A percentile compares a stretch with the other conserved stretches of the same genome.
Evolutionary conservation across 306 rosid genomes (phyloP).

Genomic region (Vigna trinervia): DNA sequence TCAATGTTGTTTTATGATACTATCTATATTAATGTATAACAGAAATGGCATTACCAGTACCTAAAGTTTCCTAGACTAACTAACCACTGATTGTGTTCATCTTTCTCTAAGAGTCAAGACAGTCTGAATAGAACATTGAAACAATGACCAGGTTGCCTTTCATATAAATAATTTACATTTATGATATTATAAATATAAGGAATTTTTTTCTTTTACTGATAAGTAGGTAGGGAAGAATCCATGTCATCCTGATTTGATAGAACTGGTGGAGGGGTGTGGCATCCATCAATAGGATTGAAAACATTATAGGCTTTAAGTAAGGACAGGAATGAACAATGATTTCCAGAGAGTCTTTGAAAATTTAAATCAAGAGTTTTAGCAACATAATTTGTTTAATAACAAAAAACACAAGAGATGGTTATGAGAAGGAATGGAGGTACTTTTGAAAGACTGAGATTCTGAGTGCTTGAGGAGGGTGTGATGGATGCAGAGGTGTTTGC

Average conservation of each 20-base stretch:
- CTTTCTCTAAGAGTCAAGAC: constrained; percentile 1
- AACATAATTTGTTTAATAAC: background rate
- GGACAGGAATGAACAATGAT: background rate
- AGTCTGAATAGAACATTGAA: constrained; percentile 3
- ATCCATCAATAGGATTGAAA: constrained; percentile 1
- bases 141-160: background rate
- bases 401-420: background rate
- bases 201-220: background rate
- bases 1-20: background rate
- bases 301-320: constrained; percentile 9
- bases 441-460: constrained; percentile 5
- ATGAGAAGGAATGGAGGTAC: background rate
- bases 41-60: background rate
- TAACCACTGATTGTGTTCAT: background rate
- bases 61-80: background rate
- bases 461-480: background rate
- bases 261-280: constrained; percentile 2
- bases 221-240: background rate
- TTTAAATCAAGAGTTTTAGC: constrained; percentile 4
- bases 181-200: background rate
- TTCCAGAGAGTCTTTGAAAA: background rate
- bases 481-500: background rate
- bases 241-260: background rate
- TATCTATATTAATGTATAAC: background rate
- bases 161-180: background rate